Percentiles rank a stretch among this genome's conserved stretches.
Evolutionary conservation across 148 eudicot genomes (phyloP).

Genomic region (Camellia sinensis): DNA sequence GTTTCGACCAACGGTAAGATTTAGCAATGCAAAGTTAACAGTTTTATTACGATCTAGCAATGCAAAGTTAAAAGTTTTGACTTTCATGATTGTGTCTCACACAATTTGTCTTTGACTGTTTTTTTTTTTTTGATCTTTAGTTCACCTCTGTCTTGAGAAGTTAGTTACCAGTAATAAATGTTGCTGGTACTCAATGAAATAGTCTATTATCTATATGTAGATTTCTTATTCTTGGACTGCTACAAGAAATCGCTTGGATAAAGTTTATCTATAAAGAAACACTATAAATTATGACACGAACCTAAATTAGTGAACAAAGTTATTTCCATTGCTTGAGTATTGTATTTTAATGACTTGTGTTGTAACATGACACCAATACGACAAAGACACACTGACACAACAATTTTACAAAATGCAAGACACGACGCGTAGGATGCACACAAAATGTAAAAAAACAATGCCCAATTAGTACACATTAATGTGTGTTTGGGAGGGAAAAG

Average conservation of each 20-base stretch:
- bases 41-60: slow-evolving; percentile 9
- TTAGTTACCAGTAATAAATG: neutral
- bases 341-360: neutral
- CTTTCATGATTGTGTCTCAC: neutral
- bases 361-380: no score
- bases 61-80: neutral
- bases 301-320: neutral
- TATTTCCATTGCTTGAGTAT: neutral
- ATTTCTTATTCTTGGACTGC: neutral
- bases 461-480: no score
- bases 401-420: no score
- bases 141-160: neutral
- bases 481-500: no score
- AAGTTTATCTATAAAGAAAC: neutral
- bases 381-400: no score
- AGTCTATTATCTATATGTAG: neutral
- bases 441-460: no score
- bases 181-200: neutral
- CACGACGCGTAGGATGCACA: no score
- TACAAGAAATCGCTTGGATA: neutral
- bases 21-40: neutral
- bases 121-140: neutral
- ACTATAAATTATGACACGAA: neutral
- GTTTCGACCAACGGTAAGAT: slow-evolving; percentile 84
- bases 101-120: neutral